Percentiles rank a stretch among this genome's conserved stretches.
These are phyloP conservation scores for Recurvomyces mirabilis DNA, from an alignment of 495 filamentous ascomycete species.

Conservation along the genomic window DNA sequence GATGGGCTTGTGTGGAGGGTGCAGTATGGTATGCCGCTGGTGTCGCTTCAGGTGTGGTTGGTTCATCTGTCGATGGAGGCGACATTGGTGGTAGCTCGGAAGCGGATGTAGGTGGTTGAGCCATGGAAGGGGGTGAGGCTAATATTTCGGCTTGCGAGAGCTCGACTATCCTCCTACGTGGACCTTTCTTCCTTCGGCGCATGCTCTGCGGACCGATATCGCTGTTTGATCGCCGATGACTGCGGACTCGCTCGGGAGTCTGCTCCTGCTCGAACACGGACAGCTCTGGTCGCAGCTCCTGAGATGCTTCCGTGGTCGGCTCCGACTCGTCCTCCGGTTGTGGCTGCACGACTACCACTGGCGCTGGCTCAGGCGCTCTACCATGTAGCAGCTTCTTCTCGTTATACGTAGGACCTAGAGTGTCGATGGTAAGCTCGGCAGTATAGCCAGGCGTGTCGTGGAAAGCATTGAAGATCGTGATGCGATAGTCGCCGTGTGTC, in stretches of 20 bases:
- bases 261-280: background rate
- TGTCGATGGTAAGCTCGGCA: constrained; percentile 84
- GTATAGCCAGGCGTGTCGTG: constrained; percentile 80
- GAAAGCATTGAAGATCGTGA: constrained; percentile 93
- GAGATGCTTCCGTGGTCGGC: background rate
- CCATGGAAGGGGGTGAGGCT: background rate
- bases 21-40: constrained; percentile 19
- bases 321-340: constrained; percentile 34
- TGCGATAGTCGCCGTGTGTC: constrained; percentile 71
- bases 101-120: background rate
- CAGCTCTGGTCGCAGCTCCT: background rate
- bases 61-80: constrained; percentile 11
- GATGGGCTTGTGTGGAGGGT: constrained; percentile 9
- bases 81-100: constrained; percentile 10
- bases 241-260: background rate
- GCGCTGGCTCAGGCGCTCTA: constrained; percentile 58
- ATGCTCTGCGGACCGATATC: constrained; percentile 15
- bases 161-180: constrained; percentile 72
- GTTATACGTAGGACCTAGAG: constrained; percentile 62
- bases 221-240: constrained; percentile 33
- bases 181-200: constrained; percentile 33
- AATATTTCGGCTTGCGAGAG: constrained; percentile 38
- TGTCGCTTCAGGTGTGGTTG: constrained; percentile 12
- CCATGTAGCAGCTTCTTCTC: constrained; percentile 82
- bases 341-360: constrained; percentile 64